These are phyloP conservation scores for Drechslerella coelobrocha DNA, from an alignment of 2,329 filamentous ascomycete species.

Conservation along the genomic window DNA sequence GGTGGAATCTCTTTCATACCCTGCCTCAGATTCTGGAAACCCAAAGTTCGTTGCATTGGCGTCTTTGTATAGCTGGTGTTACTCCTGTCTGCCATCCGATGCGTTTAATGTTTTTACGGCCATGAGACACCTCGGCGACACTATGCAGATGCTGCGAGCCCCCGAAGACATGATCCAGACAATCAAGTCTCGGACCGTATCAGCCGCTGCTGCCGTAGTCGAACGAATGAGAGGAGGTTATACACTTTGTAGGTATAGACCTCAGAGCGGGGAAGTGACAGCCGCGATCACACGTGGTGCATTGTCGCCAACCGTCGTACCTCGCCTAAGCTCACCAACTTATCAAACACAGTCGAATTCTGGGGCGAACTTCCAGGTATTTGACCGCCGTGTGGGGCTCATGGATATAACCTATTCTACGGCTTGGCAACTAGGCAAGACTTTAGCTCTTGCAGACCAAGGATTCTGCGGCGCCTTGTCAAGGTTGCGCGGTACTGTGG, in stretches of 20 bases:
- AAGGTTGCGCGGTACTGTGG: slow-evolving; percentile 9
- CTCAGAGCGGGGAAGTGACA: slow-evolving; percentile 59
- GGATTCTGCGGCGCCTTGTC: slow-evolving; percentile 56
- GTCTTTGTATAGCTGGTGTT: slow-evolving; percentile 60
- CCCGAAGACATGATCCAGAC: not conserved
- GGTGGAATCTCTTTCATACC: slow-evolving; percentile 55
- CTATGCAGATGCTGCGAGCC: not conserved
- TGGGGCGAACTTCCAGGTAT: slow-evolving; percentile 58
- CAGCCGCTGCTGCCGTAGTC: slow-evolving; percentile 8
- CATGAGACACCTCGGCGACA: slow-evolving; percentile 55
- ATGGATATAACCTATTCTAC: slow-evolving; percentile 61
- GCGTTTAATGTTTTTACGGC: slow-evolving; percentile 57
- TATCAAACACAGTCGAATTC: slow-evolving; percentile 57
- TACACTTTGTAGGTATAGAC: slow-evolving; percentile 57
- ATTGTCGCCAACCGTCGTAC: slow-evolving; percentile 56
- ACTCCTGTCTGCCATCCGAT: slow-evolving; percentile 57
- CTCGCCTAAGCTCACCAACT: slow-evolving; percentile 25
- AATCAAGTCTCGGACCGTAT: not conserved
- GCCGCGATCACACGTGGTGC: slow-evolving; percentile 59
- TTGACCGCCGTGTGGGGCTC: slow-evolving; percentile 58
- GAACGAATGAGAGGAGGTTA: slow-evolving; percentile 59
- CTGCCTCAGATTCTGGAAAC: too few relatives aligned
- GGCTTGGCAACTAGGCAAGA: slow-evolving; percentile 60
- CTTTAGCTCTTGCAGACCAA: slow-evolving; percentile 57
- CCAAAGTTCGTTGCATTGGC: slow-evolving; percentile 55